Conservation (phyloP, 2,329 filamentous ascomycete genomes). For the Cercospora canescens region DNA sequence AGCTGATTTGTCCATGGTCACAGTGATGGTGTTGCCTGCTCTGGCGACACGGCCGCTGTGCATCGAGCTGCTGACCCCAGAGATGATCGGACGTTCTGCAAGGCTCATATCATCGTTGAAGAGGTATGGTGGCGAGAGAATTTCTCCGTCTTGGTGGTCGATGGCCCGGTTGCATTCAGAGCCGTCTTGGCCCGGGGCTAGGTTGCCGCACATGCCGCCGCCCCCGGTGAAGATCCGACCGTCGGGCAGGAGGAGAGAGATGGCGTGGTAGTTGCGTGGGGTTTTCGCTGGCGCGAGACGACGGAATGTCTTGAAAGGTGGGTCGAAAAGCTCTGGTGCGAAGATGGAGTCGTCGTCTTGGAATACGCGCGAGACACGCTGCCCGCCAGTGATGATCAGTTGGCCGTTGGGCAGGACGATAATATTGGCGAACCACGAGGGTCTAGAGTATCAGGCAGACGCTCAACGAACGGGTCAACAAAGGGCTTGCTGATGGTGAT, state of each 20-base stretch:
- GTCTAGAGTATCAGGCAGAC: slow-evolving; percentile 28
- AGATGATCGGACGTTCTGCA: slow-evolving; percentile 4
- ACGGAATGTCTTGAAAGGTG: slow-evolving; percentile 15
- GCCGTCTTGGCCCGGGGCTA: too few relatives aligned
- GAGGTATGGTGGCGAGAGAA: slow-evolving; percentile 58
- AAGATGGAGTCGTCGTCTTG: slow-evolving; percentile 22
- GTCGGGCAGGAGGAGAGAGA: slow-evolving; percentile 53
- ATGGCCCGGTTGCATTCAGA: neutral
- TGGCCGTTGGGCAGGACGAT: slow-evolving; percentile 36
- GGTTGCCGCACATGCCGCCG: slow-evolving; percentile 52
- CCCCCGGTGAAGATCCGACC: slow-evolving; percentile 53
- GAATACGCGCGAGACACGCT: slow-evolving; percentile 18
- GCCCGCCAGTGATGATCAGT: slow-evolving; percentile 37
- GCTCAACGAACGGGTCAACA: neutral
- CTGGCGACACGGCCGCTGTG: too few relatives aligned
- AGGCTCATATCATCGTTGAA: slow-evolving; percentile 38
- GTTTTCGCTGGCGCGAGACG: slow-evolving; percentile 30
- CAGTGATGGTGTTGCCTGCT: neutral
- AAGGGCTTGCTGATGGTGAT: slow-evolving; percentile 45
- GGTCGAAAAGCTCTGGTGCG: slow-evolving; percentile 23
- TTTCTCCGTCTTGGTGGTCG: slow-evolving; percentile 58
- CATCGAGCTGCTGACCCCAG: neutral
- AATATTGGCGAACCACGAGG: slow-evolving; percentile 28
- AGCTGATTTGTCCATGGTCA: neutral
- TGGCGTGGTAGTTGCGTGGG: slow-evolving; percentile 52